These are phyloP conservation scores for Waltiozyma sp. DNA, from an alignment of 1,139 yeast species.

Conservation along the genomic window DNA sequence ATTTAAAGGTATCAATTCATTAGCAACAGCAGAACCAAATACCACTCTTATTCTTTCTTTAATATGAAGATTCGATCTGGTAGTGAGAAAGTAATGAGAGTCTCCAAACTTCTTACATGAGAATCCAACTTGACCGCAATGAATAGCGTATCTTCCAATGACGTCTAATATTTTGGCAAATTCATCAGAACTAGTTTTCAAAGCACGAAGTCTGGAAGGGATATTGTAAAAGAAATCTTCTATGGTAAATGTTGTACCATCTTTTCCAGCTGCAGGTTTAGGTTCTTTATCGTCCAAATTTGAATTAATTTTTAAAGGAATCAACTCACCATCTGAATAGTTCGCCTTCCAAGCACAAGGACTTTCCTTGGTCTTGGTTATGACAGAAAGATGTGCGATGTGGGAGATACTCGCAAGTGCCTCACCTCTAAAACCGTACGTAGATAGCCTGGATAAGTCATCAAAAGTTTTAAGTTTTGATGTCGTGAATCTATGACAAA, in stretches of 20 bases:
- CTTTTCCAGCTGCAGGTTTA: slow-evolving; percentile 73
- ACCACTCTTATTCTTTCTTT: slow-evolving; percentile 65
- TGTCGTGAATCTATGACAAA: slow-evolving; percentile 62
- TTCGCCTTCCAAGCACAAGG: slow-evolving; percentile 59
- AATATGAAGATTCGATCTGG: slow-evolving; percentile 35
- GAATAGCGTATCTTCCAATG: slow-evolving; percentile 74
- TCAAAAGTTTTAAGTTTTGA: slow-evolving; percentile 48
- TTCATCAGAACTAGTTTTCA: slow-evolving; percentile 64
- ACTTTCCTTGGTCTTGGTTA: slow-evolving; percentile 54
- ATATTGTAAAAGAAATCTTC: slow-evolving; percentile 87
- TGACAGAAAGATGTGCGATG: slow-evolving; percentile 57
- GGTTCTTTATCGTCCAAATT: slow-evolving; percentile 18
- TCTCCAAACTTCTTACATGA: slow-evolving; percentile 72
- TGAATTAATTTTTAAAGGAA: slow-evolving; percentile 26
- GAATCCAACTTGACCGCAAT: slow-evolving; percentile 58
- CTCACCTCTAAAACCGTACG: slow-evolving; percentile 79
- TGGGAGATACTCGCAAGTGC: slow-evolving; percentile 66
- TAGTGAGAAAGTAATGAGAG: slow-evolving; percentile 42
- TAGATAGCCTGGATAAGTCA: slow-evolving; percentile 38
- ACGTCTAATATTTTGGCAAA: slow-evolving; percentile 70
- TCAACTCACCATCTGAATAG: slow-evolving; percentile 53
- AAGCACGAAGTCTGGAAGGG: slow-evolving; percentile 64
- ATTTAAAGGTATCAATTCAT: slow-evolving; percentile 44
- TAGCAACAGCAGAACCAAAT: slow-evolving; percentile 62
- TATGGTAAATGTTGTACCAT: slow-evolving; percentile 77